These are phyloP conservation scores for Fraxinus ornus DNA, from an alignment of 305 asterid genomes.

Conservation along the genomic window DNA sequence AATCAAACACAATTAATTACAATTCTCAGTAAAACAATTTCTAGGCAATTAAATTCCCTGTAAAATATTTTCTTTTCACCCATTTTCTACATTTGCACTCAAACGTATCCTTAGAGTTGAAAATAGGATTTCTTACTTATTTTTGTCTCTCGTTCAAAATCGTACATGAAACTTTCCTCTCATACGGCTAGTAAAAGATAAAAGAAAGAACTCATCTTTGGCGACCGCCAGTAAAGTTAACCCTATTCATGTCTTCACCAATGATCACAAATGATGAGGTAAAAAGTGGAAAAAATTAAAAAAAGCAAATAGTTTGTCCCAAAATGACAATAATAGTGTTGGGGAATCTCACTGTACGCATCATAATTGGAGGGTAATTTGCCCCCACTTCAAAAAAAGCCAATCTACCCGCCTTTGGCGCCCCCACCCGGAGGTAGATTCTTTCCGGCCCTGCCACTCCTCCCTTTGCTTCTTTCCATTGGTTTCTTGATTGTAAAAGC, in stretches of 20 bases:
- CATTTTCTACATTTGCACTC: no score
- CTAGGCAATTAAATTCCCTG: no score
- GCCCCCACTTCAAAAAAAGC: constrained; percentile 2
- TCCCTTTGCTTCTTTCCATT: constrained; percentile 42
- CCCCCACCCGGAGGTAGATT: constrained; percentile 32
- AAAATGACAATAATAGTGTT: constrained; percentile 32
- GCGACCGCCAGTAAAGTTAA: not conserved
- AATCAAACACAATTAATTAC: no score
- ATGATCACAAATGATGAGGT: constrained; percentile 22
- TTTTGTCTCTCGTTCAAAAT: no score
- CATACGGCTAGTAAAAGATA: no score
- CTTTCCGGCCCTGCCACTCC: constrained; percentile 58
- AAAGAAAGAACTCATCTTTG: no score
- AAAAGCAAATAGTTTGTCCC: not conserved
- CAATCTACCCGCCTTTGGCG: not conserved
- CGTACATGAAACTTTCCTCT: no score
- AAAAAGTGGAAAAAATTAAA: not conserved
- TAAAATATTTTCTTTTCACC: no score
- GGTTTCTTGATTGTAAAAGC: constrained; percentile 14
- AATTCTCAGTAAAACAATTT: no score
- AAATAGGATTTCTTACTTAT: no score
- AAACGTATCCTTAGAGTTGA: no score
- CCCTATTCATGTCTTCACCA: not conserved
- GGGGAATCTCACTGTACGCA: constrained; percentile 36
- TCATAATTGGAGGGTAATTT: constrained; percentile 34